Evolutionary conservation across 2,329 filamentous ascomycete species (phyloP).

Genomic region (Alternaria ventricosa): DNA sequence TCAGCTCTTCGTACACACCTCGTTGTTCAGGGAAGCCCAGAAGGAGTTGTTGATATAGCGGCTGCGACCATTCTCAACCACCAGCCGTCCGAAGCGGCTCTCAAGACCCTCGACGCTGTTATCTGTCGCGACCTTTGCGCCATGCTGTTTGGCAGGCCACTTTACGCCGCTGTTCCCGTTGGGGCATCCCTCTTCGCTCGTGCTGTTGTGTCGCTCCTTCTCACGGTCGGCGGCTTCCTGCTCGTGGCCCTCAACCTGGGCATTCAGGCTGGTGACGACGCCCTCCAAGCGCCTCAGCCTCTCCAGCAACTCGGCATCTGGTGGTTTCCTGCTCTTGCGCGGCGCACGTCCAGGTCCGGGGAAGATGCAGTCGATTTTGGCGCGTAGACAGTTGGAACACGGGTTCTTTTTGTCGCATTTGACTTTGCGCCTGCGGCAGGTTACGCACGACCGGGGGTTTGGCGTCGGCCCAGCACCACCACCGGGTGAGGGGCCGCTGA

Average conservation of each 20-base stretch:
- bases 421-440: constrained; percentile 64
- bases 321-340: constrained; percentile 70
- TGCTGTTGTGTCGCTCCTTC: constrained; percentile 19
- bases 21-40: constrained; percentile 77
- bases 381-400: constrained; percentile 76
- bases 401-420: constrained; percentile 81
- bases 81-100: constrained; percentile 70
- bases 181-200: constrained; percentile 14
- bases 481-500: constrained; percentile 18
- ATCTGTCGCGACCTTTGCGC: constrained; percentile 36
- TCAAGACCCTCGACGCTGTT: constrained; percentile 49
- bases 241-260: constrained; percentile 46
- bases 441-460: constrained; percentile 46
- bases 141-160: background rate
- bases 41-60: constrained; percentile 79
- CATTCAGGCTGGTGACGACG: constrained; percentile 69
- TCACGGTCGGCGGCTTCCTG: constrained; percentile 41
- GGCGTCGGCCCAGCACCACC: constrained; percentile 16
- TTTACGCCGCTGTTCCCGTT: background rate
- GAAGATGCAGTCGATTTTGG: constrained; percentile 74
- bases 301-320: constrained; percentile 75
- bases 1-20: constrained; percentile 56
- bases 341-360: constrained; percentile 76
- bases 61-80: constrained; percentile 73
- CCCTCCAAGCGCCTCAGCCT: constrained; percentile 75